A percentile compares a stretch with the other conserved stretches of the same genome.
These are phyloP conservation scores for Arthrinium phaeospermum DNA, from an alignment of 2,329 filamentous ascomycete species.

Conservation along the genomic window DNA sequence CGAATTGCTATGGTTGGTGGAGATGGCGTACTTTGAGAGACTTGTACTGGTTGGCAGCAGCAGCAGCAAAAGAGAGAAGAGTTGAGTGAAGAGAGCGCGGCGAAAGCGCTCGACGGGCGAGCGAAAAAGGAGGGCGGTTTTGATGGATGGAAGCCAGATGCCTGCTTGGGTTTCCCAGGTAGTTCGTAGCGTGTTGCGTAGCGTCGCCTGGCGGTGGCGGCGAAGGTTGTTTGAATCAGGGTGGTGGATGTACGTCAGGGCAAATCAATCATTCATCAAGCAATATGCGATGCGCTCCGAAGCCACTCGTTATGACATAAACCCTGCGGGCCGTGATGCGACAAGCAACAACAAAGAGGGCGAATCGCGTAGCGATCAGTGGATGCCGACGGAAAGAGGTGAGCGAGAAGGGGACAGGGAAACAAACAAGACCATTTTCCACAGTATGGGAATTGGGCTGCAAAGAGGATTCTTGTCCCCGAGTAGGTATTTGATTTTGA, in stretches of 20 bases:
- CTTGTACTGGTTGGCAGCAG: no score
- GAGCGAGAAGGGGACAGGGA: not conserved
- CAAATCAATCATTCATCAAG: slow-evolving; percentile 7
- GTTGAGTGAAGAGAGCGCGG: not conserved
- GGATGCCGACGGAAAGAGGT: not conserved
- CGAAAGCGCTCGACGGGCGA: not conserved
- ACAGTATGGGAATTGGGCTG: not conserved
- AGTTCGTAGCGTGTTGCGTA: slow-evolving; percentile 1
- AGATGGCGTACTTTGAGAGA: not conserved
- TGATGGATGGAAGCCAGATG: not conserved
- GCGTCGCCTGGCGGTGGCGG: slow-evolving; percentile 7
- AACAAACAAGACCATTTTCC: not conserved
- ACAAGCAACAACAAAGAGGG: slow-evolving; percentile 8
- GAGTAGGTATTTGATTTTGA: not conserved
- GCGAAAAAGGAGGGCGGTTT: not conserved
- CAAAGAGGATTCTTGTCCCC: not conserved
- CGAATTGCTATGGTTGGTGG: slow-evolving; percentile 20
- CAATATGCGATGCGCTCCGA: slow-evolving; percentile 13
- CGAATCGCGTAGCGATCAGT: slow-evolving; percentile 6
- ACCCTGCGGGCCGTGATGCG: slow-evolving; percentile 16
- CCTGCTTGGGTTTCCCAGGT: not conserved
- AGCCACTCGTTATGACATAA: slow-evolving; percentile 15
- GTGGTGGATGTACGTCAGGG: slow-evolving; percentile 10
- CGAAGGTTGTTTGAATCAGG: slow-evolving; percentile 16
- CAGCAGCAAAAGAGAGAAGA: no score